phyloP scores from a whole-genome alignment of 257 asterid genomes.

The Petunia axillaris region DNA sequence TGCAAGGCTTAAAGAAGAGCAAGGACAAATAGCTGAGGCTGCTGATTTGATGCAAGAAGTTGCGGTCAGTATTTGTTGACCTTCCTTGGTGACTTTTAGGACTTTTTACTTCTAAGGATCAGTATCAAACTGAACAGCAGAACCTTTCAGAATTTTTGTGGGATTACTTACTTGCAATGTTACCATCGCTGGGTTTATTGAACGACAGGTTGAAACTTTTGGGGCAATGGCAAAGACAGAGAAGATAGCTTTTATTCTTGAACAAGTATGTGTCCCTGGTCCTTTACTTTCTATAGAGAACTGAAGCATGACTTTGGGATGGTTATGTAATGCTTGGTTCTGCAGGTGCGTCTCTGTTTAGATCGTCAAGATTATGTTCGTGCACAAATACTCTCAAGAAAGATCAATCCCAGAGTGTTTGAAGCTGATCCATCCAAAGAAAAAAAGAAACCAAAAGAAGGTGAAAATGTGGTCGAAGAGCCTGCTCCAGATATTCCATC shows the following conservation, averaged over 20 bases:
- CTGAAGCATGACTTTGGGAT: neutral
- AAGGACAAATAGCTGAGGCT: constrained; percentile 91
- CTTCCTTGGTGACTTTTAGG: constrained; percentile 15
- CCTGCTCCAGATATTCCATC: constrained; percentile 96
- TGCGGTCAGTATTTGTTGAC: constrained; percentile 56
- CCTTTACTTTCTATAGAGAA: constrained; percentile 12
- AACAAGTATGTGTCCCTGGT: constrained; percentile 62
- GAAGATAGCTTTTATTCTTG: constrained; percentile 95
- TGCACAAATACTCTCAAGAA: constrained; percentile 95
- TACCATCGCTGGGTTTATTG: neutral
- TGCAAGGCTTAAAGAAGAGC: constrained; percentile 91
- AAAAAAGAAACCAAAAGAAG: constrained; percentile 89
- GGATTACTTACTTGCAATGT: constrained; percentile 13
- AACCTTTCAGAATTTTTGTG: neutral
- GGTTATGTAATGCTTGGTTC: neutral
- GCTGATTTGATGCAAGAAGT: constrained; percentile 99
- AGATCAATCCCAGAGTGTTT: constrained; percentile 93
- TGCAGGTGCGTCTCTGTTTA: constrained; percentile 92
- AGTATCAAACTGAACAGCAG: neutral
- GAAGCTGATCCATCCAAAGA: constrained; percentile 86
- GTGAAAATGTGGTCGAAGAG: constrained; percentile 79
- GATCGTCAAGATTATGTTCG: constrained; percentile 94
- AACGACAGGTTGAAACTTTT: constrained; percentile 84
- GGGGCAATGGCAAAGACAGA: constrained; percentile 99
- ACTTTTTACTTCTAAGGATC: neutral